Percentiles rank a stretch among this genome's conserved stretches.
phyloP scores from a whole-genome alignment of 768 basidiomycete species.

The Leccinum fibrillosum region DNA sequence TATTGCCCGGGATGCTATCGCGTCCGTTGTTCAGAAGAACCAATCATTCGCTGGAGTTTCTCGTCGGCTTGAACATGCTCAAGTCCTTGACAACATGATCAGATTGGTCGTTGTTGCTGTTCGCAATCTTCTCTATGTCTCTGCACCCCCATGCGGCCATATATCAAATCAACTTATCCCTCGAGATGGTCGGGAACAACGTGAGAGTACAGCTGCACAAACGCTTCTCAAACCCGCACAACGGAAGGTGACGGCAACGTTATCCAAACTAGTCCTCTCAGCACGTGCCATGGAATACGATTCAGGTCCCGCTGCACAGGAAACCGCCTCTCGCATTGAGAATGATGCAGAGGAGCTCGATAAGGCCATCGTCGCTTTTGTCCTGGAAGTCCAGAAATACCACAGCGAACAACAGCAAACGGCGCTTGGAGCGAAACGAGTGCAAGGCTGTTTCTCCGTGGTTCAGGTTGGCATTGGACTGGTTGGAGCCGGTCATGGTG shows the following conservation, averaged over 20 bases:
- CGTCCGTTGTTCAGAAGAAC: slow-evolving; percentile 55
- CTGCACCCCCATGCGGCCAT: slow-evolving; percentile 57
- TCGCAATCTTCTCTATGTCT: slow-evolving; percentile 71
- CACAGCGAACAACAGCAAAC: slow-evolving; percentile 35
- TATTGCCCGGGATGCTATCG: slow-evolving; percentile 55
- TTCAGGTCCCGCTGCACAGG: slow-evolving; percentile 56
- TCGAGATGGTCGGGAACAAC: slow-evolving; percentile 44
- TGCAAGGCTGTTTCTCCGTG: slow-evolving; percentile 60
- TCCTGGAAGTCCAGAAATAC: slow-evolving; percentile 62
- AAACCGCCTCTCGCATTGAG: slow-evolving; percentile 69
- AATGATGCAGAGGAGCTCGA: slow-evolving; percentile 76
- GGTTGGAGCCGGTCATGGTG: slow-evolving; percentile 77
- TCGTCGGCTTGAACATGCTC: slow-evolving; percentile 53
- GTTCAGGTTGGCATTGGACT: slow-evolving; percentile 70
- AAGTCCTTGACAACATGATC: slow-evolving; percentile 61
- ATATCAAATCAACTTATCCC: slow-evolving; percentile 55
- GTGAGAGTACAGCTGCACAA: slow-evolving; percentile 43
- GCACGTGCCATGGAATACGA: slow-evolving; percentile 88
- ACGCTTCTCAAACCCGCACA: slow-evolving; percentile 75
- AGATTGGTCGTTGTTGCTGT: slow-evolving; percentile 64
- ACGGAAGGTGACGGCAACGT: slow-evolving; percentile 81
- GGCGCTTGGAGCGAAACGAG: slow-evolving; percentile 41
- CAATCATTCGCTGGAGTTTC: slow-evolving; percentile 45
- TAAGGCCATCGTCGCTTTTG: slow-evolving; percentile 64
- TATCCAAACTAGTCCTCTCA: slow-evolving; percentile 86